Evolutionary conservation across 106 monocot genomes (phyloP).

Genomic region (Dioscorea dumetorum): DNA sequence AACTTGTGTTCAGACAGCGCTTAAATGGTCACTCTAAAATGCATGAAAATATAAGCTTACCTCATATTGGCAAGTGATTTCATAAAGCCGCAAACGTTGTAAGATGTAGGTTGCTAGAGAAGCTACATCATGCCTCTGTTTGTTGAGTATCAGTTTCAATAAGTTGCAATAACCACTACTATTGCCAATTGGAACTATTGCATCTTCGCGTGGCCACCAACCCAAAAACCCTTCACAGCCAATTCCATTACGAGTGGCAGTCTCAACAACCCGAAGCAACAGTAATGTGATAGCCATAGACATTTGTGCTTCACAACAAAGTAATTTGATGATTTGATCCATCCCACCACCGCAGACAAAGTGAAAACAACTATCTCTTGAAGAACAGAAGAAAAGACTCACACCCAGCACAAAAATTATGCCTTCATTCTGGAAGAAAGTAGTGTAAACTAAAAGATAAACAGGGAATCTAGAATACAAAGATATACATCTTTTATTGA

Average conservation of each 20-base stretch:
- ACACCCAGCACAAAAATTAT: slow-evolving; percentile 44
- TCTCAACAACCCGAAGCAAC: slow-evolving; percentile 64
- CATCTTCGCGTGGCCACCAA: slow-evolving; percentile 81
- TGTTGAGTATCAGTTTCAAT: slow-evolving; percentile 62
- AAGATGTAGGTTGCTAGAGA: slow-evolving; percentile 70
- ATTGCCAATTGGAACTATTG: slow-evolving; percentile 42
- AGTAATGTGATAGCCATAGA: slow-evolving; percentile 50
- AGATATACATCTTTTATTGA: too few relatives aligned
- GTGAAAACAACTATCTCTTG: slow-evolving; percentile 66
- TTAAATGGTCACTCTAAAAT: too few relatives aligned
- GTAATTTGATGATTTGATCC: slow-evolving; percentile 50
- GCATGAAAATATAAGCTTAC: slow-evolving; percentile 18
- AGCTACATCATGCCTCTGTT: slow-evolving; percentile 82
- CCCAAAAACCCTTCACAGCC: slow-evolving; percentile 98
- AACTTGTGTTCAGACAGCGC: neutral
- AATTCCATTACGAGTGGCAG: slow-evolving; percentile 73
- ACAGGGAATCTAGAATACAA: too few relatives aligned
- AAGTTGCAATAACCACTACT: slow-evolving; percentile 84
- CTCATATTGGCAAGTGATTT: slow-evolving; percentile 78
- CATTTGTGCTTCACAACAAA: slow-evolving; percentile 32
- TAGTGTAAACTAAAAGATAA: neutral
- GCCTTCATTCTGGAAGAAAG: slow-evolving; percentile 42
- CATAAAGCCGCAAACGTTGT: slow-evolving; percentile 76
- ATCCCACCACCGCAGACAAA: slow-evolving; percentile 78
- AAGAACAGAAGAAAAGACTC: slow-evolving; percentile 63